phyloP scores from a whole-genome alignment of 352 stramenopile species.

The Phytophthora lateralis region DNA sequence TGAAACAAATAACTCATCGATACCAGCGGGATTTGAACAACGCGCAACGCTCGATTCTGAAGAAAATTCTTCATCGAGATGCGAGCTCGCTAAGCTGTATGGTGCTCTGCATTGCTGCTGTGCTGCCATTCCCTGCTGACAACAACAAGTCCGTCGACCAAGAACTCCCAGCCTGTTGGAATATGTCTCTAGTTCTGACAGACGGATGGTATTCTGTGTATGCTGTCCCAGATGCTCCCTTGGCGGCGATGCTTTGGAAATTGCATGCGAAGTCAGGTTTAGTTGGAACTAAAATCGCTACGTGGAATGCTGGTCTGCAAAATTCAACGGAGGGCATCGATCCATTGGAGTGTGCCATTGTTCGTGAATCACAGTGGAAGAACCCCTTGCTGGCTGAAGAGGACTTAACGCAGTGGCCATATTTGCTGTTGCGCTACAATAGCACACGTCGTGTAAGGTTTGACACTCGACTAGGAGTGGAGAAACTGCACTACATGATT shows the following conservation, averaged over 20 bases:
- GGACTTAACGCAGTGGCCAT: slow-evolving; percentile 56
- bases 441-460: slow-evolving; percentile 63
- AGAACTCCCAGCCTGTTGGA: slow-evolving; percentile 56
- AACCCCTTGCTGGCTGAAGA: slow-evolving; percentile 60
- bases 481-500: slow-evolving; percentile 36
- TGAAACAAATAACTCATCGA: slow-evolving; percentile 56
- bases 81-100: slow-evolving; percentile 67
- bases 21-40: slow-evolving; percentile 62
- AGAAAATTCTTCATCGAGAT: slow-evolving; percentile 74
- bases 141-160: slow-evolving; percentile 37
- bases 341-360: slow-evolving; percentile 64
- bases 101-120: slow-evolving; percentile 64
- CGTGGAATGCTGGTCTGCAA: slow-evolving; percentile 70
- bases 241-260: slow-evolving; percentile 57
- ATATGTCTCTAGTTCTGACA: slow-evolving; percentile 65
- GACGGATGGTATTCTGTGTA: slow-evolving; percentile 81
- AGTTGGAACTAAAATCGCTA: slow-evolving; percentile 65
- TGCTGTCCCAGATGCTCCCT: slow-evolving; percentile 49
- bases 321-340: slow-evolving; percentile 72
- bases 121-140: slow-evolving; percentile 45
- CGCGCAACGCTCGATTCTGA: slow-evolving; percentile 60
- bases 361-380: slow-evolving; percentile 40
- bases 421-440: slow-evolving; percentile 68
- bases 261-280: slow-evolving; percentile 40
- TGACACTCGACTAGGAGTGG: slow-evolving; percentile 49